Evolutionary conservation across 1,139 yeast genomes (phyloP), one percentile per base, ranked within the genome.

Genomic region (Suhomyces guaymorum): DNA sequence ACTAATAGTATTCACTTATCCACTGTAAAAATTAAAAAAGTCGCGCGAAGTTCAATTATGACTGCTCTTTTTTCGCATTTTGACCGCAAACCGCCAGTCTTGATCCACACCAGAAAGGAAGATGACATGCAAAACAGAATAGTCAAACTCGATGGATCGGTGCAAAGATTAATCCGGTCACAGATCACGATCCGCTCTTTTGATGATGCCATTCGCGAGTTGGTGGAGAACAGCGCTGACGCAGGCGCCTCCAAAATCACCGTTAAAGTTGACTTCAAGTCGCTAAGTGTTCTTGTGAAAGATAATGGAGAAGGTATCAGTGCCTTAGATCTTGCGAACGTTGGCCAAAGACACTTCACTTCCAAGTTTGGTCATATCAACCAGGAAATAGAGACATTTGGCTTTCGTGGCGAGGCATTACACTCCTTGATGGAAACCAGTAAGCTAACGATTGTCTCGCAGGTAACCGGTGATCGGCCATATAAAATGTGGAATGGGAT

Each of bases 241-340:
- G 90, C 96, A 0, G 70, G 73, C 0, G 75, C 94, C 9, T 62
- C 78, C 1, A 53, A 64, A n/a, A 70, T 90, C n/a, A 78, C 71
- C 20, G 69, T 90, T 2, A 59, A 75, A 12, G 73, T 82, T 8
- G 83, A 83, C 50, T 80, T 80, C 14, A 78, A 80, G 1, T 51
- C 63, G 1, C 51, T 71, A 12, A 92, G 82, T 39, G 61, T 87
- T 1, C 78, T 74, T 36, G 77, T 89, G 9, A 67, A 75, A 3
- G 97, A 90, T 53, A 78, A 88, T 54, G 97, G 97, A 0, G 36
- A 54, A 2, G 97, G 97, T 0, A 81, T 90, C 11, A 51, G 58
- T 13, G 65, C 47, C n/a, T 65, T 63, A 0, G 94, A 87, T 42
- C 55, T 87, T 27, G 67, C 70, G 0, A 52, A 79, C 15, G 66